A percentile compares a stretch with the other conserved stretches of the same genome.
phyloP scores from a whole-genome alignment of 1,284 basidiomycete species.

The Ustilago crameri region DNA sequence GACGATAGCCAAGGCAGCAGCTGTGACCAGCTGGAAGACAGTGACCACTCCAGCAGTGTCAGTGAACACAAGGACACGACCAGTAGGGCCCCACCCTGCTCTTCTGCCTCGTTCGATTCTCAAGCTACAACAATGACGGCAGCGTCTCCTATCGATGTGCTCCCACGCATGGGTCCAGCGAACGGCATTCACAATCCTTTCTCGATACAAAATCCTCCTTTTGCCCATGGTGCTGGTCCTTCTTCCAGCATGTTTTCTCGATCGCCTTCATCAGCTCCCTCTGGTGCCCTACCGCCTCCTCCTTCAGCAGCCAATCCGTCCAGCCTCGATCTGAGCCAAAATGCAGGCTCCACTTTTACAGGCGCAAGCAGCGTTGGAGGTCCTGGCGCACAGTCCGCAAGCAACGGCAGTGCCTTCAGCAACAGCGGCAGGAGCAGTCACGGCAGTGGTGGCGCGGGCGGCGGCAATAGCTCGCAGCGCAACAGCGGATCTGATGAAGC shows the following conservation, averaged over 20 bases:
- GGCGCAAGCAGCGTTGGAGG: constrained; percentile 22
- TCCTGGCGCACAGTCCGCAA: constrained; percentile 18
- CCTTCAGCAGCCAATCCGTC: constrained; percentile 17
- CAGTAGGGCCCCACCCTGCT: background rate
- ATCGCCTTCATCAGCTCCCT: constrained; percentile 9
- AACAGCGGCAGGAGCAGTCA: constrained; percentile 8
- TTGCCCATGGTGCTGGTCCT: constrained; percentile 18
- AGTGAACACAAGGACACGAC: background rate
- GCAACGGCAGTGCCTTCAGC: constrained; percentile 13
- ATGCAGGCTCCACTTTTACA: constrained; percentile 20
- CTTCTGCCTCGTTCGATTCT: constrained; percentile 1
- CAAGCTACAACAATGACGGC: constrained; percentile 19
- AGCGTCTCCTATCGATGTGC: constrained; percentile 27
- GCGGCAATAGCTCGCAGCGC: constrained; percentile 17
- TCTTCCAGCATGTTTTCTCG: constrained; percentile 18
- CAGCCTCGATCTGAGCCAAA: constrained; percentile 31
- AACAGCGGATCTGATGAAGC: constrained; percentile 23
- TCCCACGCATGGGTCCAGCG: constrained; percentile 20
- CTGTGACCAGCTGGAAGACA: background rate
- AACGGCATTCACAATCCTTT: constrained; percentile 37
- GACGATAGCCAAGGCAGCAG: constrained; percentile 4
- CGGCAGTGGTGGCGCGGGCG: constrained; percentile 8
- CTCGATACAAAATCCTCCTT: constrained; percentile 46
- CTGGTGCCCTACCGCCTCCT: background rate
- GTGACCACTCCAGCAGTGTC: background rate